Conservation (phyloP, 495 filamentous ascomycete genomes). For the Aspergillus biplanus region DNA sequence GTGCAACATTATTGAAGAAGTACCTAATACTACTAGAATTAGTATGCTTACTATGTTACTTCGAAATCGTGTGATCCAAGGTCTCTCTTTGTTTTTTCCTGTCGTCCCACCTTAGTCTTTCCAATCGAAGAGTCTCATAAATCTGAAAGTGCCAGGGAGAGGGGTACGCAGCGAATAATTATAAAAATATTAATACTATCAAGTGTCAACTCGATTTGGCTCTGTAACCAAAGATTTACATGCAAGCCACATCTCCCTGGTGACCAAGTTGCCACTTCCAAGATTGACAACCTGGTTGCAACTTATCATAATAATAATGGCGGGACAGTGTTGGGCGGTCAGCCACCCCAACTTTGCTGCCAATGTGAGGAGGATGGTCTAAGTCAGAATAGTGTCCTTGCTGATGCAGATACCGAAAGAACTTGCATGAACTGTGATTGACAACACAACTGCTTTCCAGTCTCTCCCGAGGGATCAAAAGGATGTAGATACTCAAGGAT, state of each 20-base stretch:
- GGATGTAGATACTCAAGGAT: not conserved
- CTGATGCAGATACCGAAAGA: constrained; percentile 7
- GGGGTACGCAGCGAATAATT: not conserved
- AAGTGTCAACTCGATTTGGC: not conserved
- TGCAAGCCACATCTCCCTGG: constrained; percentile 10
- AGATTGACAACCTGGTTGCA: not conserved
- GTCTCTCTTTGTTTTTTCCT: no score
- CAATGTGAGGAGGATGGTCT: constrained; percentile 20
- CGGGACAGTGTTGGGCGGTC: constrained; percentile 18
- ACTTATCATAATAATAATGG: not conserved
- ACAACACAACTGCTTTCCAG: not conserved
- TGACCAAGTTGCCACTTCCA: constrained; percentile 1
- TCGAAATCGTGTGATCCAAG: no score
- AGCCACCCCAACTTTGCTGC: constrained; percentile 20
- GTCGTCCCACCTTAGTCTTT: no score
- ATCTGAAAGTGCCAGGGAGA: no score
- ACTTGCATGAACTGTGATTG: constrained; percentile 25
- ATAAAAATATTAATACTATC: not conserved
- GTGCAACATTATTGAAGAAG: no score
- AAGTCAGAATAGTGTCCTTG: not conserved
- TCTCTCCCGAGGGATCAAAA: not conserved
- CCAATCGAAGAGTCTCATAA: no score
- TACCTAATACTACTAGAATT: no score
- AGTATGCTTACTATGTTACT: no score
- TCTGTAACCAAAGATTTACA: not conserved